Evolutionary conservation across 164 flowering plant species (phyloP), one percentile per base, ranked within the genome.

Genomic region (Tetracentron sinense): DNA sequence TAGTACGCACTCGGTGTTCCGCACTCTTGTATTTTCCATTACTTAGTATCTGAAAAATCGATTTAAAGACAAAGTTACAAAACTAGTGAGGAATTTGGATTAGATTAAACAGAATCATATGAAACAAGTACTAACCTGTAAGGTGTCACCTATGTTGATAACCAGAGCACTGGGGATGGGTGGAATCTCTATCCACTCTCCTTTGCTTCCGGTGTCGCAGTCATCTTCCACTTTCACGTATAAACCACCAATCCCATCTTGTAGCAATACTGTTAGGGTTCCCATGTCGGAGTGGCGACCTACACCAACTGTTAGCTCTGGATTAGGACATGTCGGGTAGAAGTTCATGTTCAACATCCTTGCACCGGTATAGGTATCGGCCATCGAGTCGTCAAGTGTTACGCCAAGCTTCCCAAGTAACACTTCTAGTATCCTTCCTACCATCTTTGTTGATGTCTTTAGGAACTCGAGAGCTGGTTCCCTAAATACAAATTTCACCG

Each of bases 181-280:
- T 6, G 82, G 80, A 25, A 81, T 72, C 49, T 78, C 80, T 14
- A 78, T 46, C 82, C 84, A 81, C 16, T 77, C 79, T 33, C 71
- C 76, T 27, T 70, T 69, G 1, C 58, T 66, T 30, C 7, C 61
- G 4, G 25, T 51, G 31, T 60, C 62, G 0, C 48, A 31, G 4
- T 69, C 61, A 42, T 65, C 44, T 57, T 75, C 79, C 3, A 61
- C 49, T 66, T 68, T 81, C 2, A 81, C 84, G 6, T 76, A 76
- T 23, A 81, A 68, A 0, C 84, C 84, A 0, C 84, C 84, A 44
- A 78, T 76, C 0, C 77, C 82, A 53, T 81, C 84, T 78, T 81
- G 82, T 6, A 78, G 62, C 27, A 81, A 62, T 21, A 78, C 73
- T 0, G 82, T 78, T 12, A 81, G 23, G 4, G 65, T 69, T 17